Evolutionary conservation across 768 basidiomycete genomes (phyloP), one percentile per base, ranked within the genome.

Genomic region (Rhodotorula toruloides): DNA sequence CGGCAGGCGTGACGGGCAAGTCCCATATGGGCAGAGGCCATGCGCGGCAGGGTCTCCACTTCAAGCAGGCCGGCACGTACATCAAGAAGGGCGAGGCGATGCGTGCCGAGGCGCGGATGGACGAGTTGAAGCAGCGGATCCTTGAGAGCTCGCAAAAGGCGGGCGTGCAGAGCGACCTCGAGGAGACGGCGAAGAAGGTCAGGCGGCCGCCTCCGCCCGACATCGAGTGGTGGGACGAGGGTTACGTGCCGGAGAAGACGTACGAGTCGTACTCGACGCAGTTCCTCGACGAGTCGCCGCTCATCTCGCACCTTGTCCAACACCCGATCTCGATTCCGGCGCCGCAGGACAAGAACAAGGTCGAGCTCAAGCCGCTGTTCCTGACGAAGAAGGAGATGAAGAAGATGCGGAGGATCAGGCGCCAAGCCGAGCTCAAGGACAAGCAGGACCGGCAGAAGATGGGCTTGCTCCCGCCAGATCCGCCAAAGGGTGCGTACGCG

Each of bases 151-250:
- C 91, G 25, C 84, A 86, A 72, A 98, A 93, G 79, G 94, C 93
- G 27, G 96, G 96, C 27, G 76, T 99, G 76, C 92, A 94, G 77
- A 83, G 85, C n/a, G 96, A 96, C 75, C 87, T 88, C 64, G 87
- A 96, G 80, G 88, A 87, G 31, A 64, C 67, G 63, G 71, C 94
- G 79, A 89, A 90, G 78, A 86, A 89, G 81, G 91, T 90, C 52
- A 47, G 84, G 87, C 83, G 92, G 49, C 84, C 85, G 60, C 83
- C 90, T 1, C 96, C 94, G 12, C 94, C 94, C 1, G 86, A 84
- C 9, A 84, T 87, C 8, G 96, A 98, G 77, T 99, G 96, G 96
- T 99, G 96, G 96, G 96, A 99, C 78, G 86, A 84, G 29, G 83
- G 89, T 0, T 80, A 97, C 21, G 79, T 99, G 16, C 88, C 90